phyloP scores from a whole-genome alignment of 1,284 basidiomycete genomes.

The Xerocomus minutiporus region DNA sequence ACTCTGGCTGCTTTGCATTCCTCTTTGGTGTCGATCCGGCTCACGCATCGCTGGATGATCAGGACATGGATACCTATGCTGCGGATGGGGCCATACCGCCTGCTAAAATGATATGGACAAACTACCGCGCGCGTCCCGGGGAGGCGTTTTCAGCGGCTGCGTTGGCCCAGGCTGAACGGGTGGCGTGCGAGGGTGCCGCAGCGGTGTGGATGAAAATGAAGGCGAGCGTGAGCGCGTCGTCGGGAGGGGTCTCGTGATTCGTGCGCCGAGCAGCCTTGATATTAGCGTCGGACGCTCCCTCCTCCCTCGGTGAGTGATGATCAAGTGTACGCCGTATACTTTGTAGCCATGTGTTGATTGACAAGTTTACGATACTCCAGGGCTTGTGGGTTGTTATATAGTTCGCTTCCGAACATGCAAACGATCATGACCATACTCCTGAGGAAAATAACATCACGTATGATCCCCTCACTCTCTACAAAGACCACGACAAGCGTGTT shows the following conservation, averaged over 20 bases:
- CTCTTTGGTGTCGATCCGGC: conserved; percentile 42
- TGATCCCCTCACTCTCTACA: background rate
- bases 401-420: background rate
- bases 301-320: too few species aligned
- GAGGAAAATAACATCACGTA: too few species aligned
- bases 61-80: background rate
- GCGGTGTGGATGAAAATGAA: conserved; percentile 48
- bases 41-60: background rate
- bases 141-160: conserved; percentile 37
- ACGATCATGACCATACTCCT: background rate
- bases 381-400: background rate
- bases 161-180: conserved; percentile 40
- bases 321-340: background rate
- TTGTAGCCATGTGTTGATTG: background rate
- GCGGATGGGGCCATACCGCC: conserved; percentile 4
- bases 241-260: background rate
- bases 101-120: conserved; percentile 41
- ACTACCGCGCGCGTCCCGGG: conserved; percentile 30
- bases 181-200: conserved; percentile 45
- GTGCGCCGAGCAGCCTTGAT: too few species aligned
- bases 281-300: background rate
- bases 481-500: too few species aligned
- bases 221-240: conserved; percentile 30
- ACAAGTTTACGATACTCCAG: background rate
- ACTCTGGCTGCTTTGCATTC: conserved; percentile 61